phyloP scores from a whole-genome alignment of 176 grass and related monocot species.

The Elaeis guineensis region DNA sequence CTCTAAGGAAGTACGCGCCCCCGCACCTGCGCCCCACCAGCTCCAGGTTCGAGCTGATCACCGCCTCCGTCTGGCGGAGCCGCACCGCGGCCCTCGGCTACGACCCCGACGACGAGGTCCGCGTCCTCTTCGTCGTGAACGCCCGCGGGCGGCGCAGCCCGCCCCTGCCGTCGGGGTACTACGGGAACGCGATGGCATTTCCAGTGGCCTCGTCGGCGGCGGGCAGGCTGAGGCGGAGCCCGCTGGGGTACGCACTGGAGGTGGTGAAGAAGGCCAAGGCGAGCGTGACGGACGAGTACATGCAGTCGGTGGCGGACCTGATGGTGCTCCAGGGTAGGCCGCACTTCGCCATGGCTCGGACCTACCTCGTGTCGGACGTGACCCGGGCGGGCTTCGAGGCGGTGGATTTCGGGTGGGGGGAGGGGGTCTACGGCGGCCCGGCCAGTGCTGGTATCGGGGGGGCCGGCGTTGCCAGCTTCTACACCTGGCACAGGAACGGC shows the following conservation, averaged over 20 bases:
- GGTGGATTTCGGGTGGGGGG: constrained; percentile 73
- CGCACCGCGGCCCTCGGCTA: constrained; percentile 44
- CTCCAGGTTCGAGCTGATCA: constrained; percentile 50
- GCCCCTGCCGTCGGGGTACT: constrained; percentile 47
- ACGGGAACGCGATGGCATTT: constrained; percentile 70
- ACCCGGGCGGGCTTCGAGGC: constrained; percentile 46
- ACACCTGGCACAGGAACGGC: constrained; percentile 34
- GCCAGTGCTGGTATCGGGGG: constrained; percentile 46
- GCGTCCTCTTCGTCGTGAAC: constrained; percentile 51
- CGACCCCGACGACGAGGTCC: constrained; percentile 40
- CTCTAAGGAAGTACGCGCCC: constrained; percentile 29
- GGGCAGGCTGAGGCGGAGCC: constrained; percentile 23
- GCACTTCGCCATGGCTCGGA: constrained; percentile 21
- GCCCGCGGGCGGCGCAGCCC: constrained; percentile 32
- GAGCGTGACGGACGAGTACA: constrained; percentile 44
- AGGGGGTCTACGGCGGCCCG: constrained; percentile 41
- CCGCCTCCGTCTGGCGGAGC: constrained; percentile 54
- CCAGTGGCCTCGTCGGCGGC: constrained; percentile 40
- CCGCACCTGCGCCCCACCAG: constrained; percentile 23
- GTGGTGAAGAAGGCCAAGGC: constrained; percentile 59
- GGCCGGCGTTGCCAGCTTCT: constrained; percentile 43
- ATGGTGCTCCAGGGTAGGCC: constrained; percentile 35
- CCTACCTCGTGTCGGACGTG: constrained; percentile 66
- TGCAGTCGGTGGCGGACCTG: constrained; percentile 57
- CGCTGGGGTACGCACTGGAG: constrained; percentile 42